phyloP scores from a whole-genome alignment of 2,329 filamentous ascomycete species.

The Clonostachys chloroleuca region DNA sequence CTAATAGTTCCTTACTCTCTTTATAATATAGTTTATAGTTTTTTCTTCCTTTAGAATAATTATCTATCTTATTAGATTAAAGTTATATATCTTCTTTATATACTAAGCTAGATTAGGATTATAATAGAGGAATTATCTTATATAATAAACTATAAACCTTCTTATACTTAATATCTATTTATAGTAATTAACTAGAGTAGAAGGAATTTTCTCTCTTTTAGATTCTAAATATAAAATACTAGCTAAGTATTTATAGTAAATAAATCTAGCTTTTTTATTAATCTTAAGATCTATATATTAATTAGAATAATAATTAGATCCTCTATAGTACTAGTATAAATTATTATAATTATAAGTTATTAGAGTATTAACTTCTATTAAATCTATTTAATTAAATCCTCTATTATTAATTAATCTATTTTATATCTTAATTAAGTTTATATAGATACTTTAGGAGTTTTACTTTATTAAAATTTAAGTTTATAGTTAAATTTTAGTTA shows the following conservation, averaged over 20 bases:
- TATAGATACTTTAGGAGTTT: neutral
- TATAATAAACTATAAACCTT: neutral
- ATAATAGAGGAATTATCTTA: neutral
- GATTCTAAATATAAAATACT: neutral
- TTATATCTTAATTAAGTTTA: neutral
- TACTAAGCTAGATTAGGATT: too few relatives aligned
- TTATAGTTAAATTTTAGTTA: neutral
- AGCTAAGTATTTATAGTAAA: neutral
- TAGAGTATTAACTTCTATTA: neutral
- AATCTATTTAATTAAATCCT: neutral
- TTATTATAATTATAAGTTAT: neutral
- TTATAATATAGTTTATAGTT: neutral
- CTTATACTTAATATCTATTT: constrained; percentile 1
- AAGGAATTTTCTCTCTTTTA: neutral
- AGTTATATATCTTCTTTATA: too few relatives aligned
- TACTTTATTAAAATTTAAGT: neutral
- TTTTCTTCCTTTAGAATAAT: neutral
- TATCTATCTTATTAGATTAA: too few relatives aligned
- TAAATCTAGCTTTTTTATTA: neutral
- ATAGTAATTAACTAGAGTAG: neutral
- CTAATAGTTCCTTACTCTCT: too few relatives aligned
- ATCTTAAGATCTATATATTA: neutral
- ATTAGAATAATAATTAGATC: neutral
- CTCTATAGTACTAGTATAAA: neutral
- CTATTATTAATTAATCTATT: neutral